Conservation (phyloP, 352 stramenopile genomes). For the Phytophthora cryptogea region DNA sequence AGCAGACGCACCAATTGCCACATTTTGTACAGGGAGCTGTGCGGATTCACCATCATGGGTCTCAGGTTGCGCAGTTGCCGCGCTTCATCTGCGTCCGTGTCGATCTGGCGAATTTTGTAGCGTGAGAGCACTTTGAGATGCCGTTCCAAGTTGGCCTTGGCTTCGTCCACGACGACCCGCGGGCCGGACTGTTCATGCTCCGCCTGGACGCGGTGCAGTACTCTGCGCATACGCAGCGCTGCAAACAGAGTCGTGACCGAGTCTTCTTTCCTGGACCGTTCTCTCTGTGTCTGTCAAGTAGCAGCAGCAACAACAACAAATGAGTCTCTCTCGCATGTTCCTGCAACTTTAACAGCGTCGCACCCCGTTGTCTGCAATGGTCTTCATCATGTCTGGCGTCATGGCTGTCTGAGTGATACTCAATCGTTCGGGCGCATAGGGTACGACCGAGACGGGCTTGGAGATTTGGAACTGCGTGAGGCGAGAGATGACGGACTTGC, state of each 20-base stretch:
- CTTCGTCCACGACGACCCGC: constrained; percentile 39
- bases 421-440: constrained; percentile 65
- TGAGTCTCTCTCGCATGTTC: background rate
- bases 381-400: constrained; percentile 52
- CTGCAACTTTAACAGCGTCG: background rate
- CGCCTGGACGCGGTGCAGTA: constrained; percentile 44
- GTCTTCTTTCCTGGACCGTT: constrained; percentile 25
- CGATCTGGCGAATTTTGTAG: constrained; percentile 77
- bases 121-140: constrained; percentile 75
- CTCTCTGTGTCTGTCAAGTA: background rate
- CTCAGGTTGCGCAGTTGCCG: constrained; percentile 45
- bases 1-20: constrained; percentile 69
- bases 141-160: constrained; percentile 57
- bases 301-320: background rate
- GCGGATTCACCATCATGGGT: constrained; percentile 67
- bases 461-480: constrained; percentile 49
- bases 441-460: constrained; percentile 57
- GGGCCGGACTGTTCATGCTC: constrained; percentile 17
- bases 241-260: constrained; percentile 66
- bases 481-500: constrained; percentile 56
- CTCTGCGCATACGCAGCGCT: constrained; percentile 54
- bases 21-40: constrained; percentile 69
- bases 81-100: constrained; percentile 43
- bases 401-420: constrained; percentile 63
- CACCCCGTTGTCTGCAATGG: constrained; percentile 44